Percentiles rank a stretch among this genome's conserved stretches.
These are phyloP conservation scores for Pestalotiopsis sp. DNA, from an alignment of 2,329 filamentous ascomycete genomes.

Conservation along the genomic window DNA sequence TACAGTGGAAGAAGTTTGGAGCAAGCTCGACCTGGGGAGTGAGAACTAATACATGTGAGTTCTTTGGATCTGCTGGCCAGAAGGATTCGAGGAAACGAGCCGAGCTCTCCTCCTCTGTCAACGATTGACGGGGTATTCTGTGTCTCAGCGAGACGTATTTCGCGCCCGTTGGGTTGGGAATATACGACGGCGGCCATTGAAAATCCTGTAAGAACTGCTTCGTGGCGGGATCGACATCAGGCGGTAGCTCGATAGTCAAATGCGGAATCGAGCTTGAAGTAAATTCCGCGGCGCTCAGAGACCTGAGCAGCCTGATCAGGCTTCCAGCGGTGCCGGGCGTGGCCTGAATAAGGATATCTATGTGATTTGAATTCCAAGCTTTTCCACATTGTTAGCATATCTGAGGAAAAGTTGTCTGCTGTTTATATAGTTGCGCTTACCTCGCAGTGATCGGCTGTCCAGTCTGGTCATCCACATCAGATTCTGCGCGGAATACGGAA, in stretches of 20 bases:
- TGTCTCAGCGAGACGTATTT: conserved; percentile 72
- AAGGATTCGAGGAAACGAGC: conserved; percentile 83
- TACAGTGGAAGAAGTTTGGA: conserved; percentile 80
- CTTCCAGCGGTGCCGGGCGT: conserved; percentile 71
- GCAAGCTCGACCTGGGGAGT: conserved; percentile 81
- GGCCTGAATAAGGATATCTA: conserved; percentile 86
- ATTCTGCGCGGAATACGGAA: conserved; percentile 67
- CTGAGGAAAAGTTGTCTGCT: conserved; percentile 11
- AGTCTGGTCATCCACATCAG: conserved; percentile 79
- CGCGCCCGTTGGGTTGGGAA: conserved; percentile 41
- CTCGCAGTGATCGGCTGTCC: conserved; percentile 70
- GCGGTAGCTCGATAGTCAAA: conserved; percentile 83
- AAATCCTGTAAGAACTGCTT: conserved; percentile 65
- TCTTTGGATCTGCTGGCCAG: conserved; percentile 68
- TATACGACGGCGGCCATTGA: conserved; percentile 63
- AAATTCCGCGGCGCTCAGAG: conserved; percentile 76
- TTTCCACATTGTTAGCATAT: conserved; percentile 17
- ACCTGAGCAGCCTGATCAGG: conserved; percentile 75
- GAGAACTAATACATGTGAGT: conserved; percentile 81
- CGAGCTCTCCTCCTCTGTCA: conserved; percentile 71
- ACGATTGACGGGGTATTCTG: conserved; percentile 63
- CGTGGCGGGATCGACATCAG: conserved; percentile 67
- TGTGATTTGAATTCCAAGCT: conserved; percentile 77
- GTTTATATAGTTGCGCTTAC: conserved; percentile 39
- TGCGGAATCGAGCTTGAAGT: conserved; percentile 69